Base-by-base conservation (phyloP, 2,329 filamentous ascomycete genomes). In the Fusarium hainanense region DNA sequence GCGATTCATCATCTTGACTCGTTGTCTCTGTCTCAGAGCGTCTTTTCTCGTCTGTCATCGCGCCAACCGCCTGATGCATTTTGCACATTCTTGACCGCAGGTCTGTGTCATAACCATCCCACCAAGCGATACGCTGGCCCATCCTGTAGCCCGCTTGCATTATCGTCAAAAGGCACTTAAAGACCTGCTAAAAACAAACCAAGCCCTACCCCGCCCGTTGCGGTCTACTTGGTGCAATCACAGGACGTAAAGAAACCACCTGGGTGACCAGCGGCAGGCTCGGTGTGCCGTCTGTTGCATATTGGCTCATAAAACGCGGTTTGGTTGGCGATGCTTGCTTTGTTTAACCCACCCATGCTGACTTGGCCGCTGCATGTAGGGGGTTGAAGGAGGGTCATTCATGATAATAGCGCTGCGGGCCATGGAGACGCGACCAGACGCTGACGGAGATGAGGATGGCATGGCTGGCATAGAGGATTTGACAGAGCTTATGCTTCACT, bases 261-360 rank as follows among this genome's bases (percentile, higher is more conserved):
- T 55, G 68, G 56, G 68, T 58, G 65, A 71, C 49, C 41, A 52
- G 63, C 58, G 57, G 60, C 70, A 72, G 60, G 61, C 64, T 74
- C 73, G 73, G 73, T 75, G 73, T 75, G 73, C 73, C 63, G 63
- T 58, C 56, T 58, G 71, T 65, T 70, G 73, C 73, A 75, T 73
- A 59, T 52, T 32, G 56, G 71, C 64, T 67, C 62, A 67, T 66
- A 64, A 48, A 54, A 63, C 37, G 58, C 54, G 40, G 28, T 52
- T 58, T 75, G 68, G 72, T 75, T 75, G 73, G 73, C 21, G 65
- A 73, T 67, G 57, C 46, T 51, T 58, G 48, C 60, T 60, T 63
- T 61, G 51, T 63, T 63, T 66, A 63, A 72, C 72, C 71, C 71
- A 75, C 68, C 73, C 64, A 34, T 52, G 66, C 64, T 72, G 73